Conservation (phyloP, 116 monocot genomes). For the Phalaenopsis hybrid region DNA sequence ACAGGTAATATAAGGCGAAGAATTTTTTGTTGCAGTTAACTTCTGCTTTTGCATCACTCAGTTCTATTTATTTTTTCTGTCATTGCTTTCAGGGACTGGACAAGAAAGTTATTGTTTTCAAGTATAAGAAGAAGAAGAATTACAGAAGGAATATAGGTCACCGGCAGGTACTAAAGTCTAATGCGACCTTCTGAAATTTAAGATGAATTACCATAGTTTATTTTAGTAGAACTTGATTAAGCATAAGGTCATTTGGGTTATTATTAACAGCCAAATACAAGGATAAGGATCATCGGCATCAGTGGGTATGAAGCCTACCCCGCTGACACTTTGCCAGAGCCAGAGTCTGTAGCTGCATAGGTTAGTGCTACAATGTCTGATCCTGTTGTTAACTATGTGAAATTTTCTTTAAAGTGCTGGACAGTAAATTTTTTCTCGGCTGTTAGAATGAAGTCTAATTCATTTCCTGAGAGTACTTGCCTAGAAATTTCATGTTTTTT, state of each 20-base stretch:
- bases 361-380: background rate
- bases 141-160: slow-evolving; percentile 88
- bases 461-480: background rate
- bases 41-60: slow-evolving; percentile 1
- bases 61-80: slow-evolving; percentile 6
- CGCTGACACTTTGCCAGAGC: slow-evolving; percentile 29
- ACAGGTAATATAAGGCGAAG: slow-evolving; percentile 38
- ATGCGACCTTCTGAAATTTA: background rate
- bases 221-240: slow-evolving; percentile 2
- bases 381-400: background rate
- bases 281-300: slow-evolving; percentile 76
- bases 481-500: background rate
- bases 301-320: slow-evolving; percentile 69
- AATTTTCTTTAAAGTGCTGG: background rate
- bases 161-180: slow-evolving; percentile 52
- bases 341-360: slow-evolving; percentile 17
- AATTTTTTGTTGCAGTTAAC: background rate
- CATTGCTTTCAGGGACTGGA: slow-evolving; percentile 52
- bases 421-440: background rate
- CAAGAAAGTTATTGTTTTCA: slow-evolving; percentile 79
- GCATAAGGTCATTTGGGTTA: background rate
- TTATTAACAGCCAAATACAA: slow-evolving; percentile 76
- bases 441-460: background rate
- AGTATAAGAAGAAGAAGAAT: slow-evolving; percentile 92
- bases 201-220: background rate